Percentiles rank a stretch among this genome's conserved stretches.
Evolutionary conservation across 768 basidiomycete species (phyloP).

Genomic region (Phanerochaete sordida): DNA sequence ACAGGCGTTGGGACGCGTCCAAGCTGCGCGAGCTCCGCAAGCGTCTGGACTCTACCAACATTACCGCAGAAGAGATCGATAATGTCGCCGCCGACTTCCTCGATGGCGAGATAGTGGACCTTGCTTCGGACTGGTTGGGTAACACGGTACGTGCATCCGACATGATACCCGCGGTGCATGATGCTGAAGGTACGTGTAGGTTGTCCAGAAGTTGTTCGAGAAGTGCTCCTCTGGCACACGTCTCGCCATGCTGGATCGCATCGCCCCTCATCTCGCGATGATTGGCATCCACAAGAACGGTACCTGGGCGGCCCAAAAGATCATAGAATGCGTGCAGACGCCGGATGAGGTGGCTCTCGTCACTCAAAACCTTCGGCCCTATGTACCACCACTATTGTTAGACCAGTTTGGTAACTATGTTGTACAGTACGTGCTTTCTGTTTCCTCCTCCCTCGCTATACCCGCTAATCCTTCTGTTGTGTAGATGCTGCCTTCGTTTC

Average conservation of each 20-base stretch:
- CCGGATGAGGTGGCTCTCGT: constrained; percentile 86
- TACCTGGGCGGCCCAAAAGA: constrained; percentile 99
- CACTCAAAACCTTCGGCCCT: constrained; percentile 83
- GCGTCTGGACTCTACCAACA: constrained; percentile 85
- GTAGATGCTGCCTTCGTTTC: constrained; percentile 86
- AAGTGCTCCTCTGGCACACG: constrained; percentile 74
- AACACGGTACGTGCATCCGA: constrained; percentile 66
- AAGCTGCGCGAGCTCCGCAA: constrained; percentile 93
- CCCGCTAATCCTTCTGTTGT: not conserved
- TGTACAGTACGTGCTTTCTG: constrained; percentile 62
- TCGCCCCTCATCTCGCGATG: constrained; percentile 91
- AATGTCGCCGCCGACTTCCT: constrained; percentile 86
- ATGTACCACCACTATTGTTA: constrained; percentile 88
- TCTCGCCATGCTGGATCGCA: constrained; percentile 89
- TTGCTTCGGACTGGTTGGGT: constrained; percentile 97
- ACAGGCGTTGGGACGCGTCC: constrained; percentile 90
- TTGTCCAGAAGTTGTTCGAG: constrained; percentile 97
- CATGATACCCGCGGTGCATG: not conserved
- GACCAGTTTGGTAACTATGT: constrained; percentile 95
- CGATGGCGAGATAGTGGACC: constrained; percentile 91
- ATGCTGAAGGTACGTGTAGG: constrained; percentile 41
- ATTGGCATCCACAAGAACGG: constrained; percentile 99
- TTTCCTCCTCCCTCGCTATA: not conserved
- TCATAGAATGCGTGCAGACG: constrained; percentile 89
- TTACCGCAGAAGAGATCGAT: constrained; percentile 84